Evolutionary conservation across 768 basidiomycete species (phyloP), one percentile per base, ranked within the genome.

Genomic region (Fibroporia radiculosa): DNA sequence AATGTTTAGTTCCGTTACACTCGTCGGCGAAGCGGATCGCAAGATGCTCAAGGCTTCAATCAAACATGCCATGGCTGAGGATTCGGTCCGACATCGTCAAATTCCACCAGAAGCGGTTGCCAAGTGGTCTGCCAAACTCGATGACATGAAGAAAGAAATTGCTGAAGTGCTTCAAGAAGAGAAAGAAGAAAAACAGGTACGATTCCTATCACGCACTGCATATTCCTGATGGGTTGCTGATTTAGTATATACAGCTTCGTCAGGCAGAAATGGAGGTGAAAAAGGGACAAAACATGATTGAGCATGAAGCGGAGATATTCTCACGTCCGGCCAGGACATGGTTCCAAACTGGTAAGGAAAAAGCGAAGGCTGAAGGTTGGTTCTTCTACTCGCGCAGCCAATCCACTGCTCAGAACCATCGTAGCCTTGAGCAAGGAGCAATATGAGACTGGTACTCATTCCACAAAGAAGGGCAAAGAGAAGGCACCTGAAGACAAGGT

Each of bases 41-140:
- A 97, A 93, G 64, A 84, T 97, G 77, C 80, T 98, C 52, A 98
- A 96, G 66, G 84, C 84, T 16, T 93, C 87, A 19, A 90, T 98
- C 61, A 98, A 96, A 66, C 84, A 89, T 52, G 82, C 86, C 3
- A 68, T 75, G 23, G 76, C 74, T 35, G 77, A 78, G 50, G 89
- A 93, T 57, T 80, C 84, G 63, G 79, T 95, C 50, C 78, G 88
- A 44, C 93, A 98, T 62, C 84, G 93, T 39, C 80, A 93, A 26
- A 69, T 99, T 14, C 85, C 92, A 12, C 56, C 75, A 22, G 93
- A 93, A 41, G 74, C 75, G 3, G 69, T 95, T 18, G 62, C 73
- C 36, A 80, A 75, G 46, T 93, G 87, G 80, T 66, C 71, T 0
- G 72, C 78, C 49, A 82, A 77, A 60, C 66, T 97, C 14, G 78